A percentile compares a stretch with the other conserved stretches of the same genome.
These are phyloP conservation scores for Pisolithus sp. DNA, from an alignment of 768 basidiomycete species.

Conservation along the genomic window DNA sequence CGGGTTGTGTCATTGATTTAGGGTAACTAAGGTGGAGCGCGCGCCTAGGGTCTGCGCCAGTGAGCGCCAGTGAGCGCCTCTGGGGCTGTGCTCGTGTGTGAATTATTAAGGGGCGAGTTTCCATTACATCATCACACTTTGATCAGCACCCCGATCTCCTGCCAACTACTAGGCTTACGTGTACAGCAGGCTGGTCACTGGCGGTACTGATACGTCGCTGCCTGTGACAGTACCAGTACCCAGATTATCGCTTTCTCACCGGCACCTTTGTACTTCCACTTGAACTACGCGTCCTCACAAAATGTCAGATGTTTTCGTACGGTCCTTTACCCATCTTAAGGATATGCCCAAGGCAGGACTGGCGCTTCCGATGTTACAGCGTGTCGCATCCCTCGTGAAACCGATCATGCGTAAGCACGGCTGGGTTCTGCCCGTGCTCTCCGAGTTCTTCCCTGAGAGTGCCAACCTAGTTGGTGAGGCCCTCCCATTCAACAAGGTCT, in stretches of 20 bases:
- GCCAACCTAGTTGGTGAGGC: slow-evolving; percentile 65
- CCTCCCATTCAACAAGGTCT: not conserved
- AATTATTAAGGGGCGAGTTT: no score
- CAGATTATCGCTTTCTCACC: not conserved
- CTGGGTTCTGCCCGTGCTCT: slow-evolving; percentile 74
- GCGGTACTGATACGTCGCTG: no score
- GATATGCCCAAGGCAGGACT: slow-evolving; percentile 58
- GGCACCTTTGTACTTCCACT: not conserved
- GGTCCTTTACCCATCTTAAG: slow-evolving; percentile 67
- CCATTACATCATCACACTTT: no score
- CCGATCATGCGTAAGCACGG: slow-evolving; percentile 86
- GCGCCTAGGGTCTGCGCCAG: no score
- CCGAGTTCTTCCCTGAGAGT: slow-evolving; percentile 82
- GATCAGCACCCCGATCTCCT: no score
- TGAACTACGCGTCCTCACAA: not conserved
- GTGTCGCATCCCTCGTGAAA: slow-evolving; percentile 75
- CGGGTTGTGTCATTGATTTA: no score
- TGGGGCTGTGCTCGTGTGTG: no score
- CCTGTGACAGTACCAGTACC: no score
- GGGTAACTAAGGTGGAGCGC: no score
- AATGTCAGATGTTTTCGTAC: slow-evolving; percentile 56
- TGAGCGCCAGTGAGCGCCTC: no score
- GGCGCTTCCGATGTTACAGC: slow-evolving; percentile 62
- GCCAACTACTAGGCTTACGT: no score
- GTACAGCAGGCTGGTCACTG: no score